Evolutionary conservation across 305 asterid species (phyloP), one percentile per base, ranked within the genome.

Genomic region (Euphrasia arctica): DNA sequence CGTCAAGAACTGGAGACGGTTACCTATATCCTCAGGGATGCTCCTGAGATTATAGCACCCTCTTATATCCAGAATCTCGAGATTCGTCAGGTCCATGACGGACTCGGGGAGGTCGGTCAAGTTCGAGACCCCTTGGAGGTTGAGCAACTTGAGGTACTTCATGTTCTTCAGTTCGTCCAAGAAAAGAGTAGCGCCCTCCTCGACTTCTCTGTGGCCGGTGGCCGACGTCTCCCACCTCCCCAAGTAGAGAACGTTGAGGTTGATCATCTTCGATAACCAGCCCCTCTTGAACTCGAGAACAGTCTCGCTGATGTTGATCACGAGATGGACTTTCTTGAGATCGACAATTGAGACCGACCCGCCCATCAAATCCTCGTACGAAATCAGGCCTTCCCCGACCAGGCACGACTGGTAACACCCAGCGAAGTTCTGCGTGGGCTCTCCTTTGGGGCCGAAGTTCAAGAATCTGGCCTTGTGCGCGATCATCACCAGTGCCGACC

Each of bases 101-200:
- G 88, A 75, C 4, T 71, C 52, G 4, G 83, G 78, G 15, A 82
- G 77, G 22, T 54, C 60, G 36, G 56, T 72, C 43, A 82, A 61
- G 4, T 75, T 75, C 0, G 88, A 80, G 22, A 82, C 74, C 18
- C 88, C 88, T 64, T 79, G 85, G 39, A 82, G 77, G 77, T 85
- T 82, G 1, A 79, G 55, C 27, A 75, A 67, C 67, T 72, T 82
- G 31, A 82, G 15, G 55, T 54, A 67, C 0, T 42, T 58, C 77
- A 75, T 50, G 8, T 13, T 36, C 13, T 28, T 47, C 52, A 77
- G 42, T 1, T 60, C 73, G 3, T 78, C 54, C 69, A 82, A 65
- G 67, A 82, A 79, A 48, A 63, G 18, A n/a, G n/a, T n/a, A n/a
- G n/a, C n/a, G n/a, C n/a, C n/a, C n/a, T n/a, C n/a, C n/a, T n/a